Percentiles rank a stretch among this genome's conserved stretches.
These are phyloP conservation scores for Emmonsia crescens DNA, from an alignment of 2,329 filamentous ascomycete species.

Conservation along the genomic window DNA sequence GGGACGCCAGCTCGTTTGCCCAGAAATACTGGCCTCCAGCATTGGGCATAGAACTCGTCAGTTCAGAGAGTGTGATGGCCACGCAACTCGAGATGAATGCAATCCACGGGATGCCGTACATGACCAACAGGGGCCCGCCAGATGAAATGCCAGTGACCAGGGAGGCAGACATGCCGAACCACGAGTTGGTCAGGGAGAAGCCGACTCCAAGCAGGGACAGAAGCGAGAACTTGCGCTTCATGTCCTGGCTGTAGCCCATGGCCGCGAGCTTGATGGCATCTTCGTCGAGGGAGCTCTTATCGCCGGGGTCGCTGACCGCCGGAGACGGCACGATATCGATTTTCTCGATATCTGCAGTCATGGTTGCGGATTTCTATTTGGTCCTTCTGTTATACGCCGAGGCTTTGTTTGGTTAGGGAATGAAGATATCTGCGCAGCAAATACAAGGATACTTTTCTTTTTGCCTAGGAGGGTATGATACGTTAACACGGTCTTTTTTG, in stretches of 20 bases:
- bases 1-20: constrained; percentile 39
- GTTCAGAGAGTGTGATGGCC: constrained; percentile 36
- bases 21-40: constrained; percentile 44
- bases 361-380: background rate
- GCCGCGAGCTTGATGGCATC: constrained; percentile 37
- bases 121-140: constrained; percentile 38
- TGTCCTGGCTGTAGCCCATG: constrained; percentile 41
- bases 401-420: background rate
- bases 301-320: background rate
- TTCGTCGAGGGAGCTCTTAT: constrained; percentile 16
- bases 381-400: background rate
- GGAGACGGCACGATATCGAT: background rate
- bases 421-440: background rate
- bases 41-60: constrained; percentile 41
- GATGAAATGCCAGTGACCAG: constrained; percentile 42
- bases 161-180: constrained; percentile 41
- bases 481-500: background rate
- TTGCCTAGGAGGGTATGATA: background rate
- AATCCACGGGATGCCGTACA: constrained; percentile 41
- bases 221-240: constrained; percentile 40
- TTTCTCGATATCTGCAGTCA: background rate
- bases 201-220: constrained; percentile 41
- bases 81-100: constrained; percentile 37
- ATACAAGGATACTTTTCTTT: background rate
- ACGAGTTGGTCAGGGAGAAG: constrained; percentile 42